Conservation (phyloP, 1,284 basidiomycete genomes). For the Microbotryomycetes sp. region DNA sequence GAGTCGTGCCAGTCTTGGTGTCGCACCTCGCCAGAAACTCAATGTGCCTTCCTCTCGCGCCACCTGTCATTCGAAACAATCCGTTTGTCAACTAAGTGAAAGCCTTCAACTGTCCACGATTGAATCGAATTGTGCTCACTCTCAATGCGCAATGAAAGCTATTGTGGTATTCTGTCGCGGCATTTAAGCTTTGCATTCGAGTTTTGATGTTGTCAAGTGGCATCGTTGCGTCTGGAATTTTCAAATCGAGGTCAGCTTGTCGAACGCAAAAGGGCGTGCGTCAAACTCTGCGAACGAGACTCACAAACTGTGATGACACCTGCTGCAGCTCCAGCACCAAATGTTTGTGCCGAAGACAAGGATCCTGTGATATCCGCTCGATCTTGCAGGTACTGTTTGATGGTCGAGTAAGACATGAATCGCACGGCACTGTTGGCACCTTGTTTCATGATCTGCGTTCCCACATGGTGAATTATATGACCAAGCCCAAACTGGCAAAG, state of each 20-base stretch:
- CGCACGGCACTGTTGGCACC: constrained; percentile 85
- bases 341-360: constrained; percentile 79
- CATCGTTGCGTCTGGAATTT: neutral
- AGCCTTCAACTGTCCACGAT: neutral
- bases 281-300: neutral
- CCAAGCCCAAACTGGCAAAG: neutral
- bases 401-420: neutral
- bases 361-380: constrained; percentile 73
- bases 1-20: constrained; percentile 72
- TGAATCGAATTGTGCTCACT: constrained; percentile 31
- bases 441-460: constrained; percentile 81
- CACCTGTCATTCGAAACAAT: no score
- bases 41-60: constrained; percentile 50
- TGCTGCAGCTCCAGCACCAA: constrained; percentile 84
- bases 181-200: constrained; percentile 86
- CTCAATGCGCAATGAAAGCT: constrained; percentile 70
- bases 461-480: neutral
- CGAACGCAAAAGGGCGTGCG: constrained; percentile 2
- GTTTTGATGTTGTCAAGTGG: constrained; percentile 67
- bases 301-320: constrained; percentile 89
- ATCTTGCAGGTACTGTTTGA: constrained; percentile 53
- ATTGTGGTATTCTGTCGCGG: constrained; percentile 73
- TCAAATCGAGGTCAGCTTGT: neutral
- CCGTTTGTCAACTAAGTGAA: no score
- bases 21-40: constrained; percentile 87